These are phyloP conservation scores for Podosphaera aphanis DNA, from an alignment of 2,329 filamentous ascomycete genomes.

Conservation along the genomic window DNA sequence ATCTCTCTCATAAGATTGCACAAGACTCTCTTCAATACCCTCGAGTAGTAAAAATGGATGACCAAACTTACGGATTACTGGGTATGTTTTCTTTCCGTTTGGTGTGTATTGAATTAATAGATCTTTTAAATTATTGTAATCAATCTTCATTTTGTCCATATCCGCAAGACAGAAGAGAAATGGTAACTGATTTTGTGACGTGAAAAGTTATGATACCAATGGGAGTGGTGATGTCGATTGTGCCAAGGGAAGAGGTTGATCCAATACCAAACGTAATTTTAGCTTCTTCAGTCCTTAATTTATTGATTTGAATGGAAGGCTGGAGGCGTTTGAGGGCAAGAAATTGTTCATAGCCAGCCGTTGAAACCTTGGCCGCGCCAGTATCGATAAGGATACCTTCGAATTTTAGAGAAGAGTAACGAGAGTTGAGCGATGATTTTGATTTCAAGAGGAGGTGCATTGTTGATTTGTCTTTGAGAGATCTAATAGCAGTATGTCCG, in stretches of 20 bases:
- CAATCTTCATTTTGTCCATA: background rate
- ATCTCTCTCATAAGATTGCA: background rate
- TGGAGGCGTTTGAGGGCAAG: background rate
- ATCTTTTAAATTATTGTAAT: background rate
- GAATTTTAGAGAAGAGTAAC: too few relatives aligned
- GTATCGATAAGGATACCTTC: too few relatives aligned
- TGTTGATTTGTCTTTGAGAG: background rate
- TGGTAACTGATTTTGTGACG: background rate
- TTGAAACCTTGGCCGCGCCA: too few relatives aligned
- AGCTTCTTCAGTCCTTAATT: background rate
- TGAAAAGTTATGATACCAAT: background rate
- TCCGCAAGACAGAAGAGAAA: constrained; percentile 1
- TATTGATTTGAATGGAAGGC: too few relatives aligned
- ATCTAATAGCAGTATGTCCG: background rate
- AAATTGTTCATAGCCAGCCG: background rate
- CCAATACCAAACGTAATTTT: background rate
- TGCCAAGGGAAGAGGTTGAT: background rate
- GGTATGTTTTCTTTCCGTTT: background rate
- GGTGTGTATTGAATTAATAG: background rate
- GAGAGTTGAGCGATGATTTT: background rate
- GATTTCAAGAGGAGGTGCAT: background rate
- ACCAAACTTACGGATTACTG: background rate
- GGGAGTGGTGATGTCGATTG: background rate
- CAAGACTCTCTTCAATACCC: background rate
- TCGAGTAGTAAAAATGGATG: background rate